Base-by-base conservation (phyloP, 2,329 filamentous ascomycete species). In the Colletotrichum sp. region DNA sequence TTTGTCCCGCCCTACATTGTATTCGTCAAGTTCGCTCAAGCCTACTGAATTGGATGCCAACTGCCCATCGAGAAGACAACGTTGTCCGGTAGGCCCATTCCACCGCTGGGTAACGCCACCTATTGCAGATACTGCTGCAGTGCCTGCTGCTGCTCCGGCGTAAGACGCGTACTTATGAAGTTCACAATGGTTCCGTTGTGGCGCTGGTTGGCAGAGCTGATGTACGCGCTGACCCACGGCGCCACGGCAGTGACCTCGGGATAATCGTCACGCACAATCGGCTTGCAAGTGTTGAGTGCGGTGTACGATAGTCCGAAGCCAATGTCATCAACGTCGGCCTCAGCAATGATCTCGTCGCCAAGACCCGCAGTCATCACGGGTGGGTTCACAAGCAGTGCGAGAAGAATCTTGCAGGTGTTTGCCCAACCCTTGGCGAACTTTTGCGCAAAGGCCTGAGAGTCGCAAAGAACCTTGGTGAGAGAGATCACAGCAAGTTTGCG, bases 291-390 rank as follows among this genome's bases (percentile, higher is more conserved):
- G 86, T 96, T 98, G 77, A 99, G 90, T 36, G 95, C 93, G 1
- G 97, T 98, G 85, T 98, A 99, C 10, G 96, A 96, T 78, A 98
- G 93, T 30, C 97, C 97, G 81, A 99, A 99, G 32, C 95, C 94
- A 79, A 98, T 93, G 83, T 99, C 97, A 80, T 99, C 97, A 30
- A 98, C 94, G 80, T 98, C 96, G 5, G 95, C 93, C 82, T 98
- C 97, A 13, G 92, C 91, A 77, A 98, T 93, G 66, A 95, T 87
- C 79, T 97, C 95, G 78, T 95, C 93, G 73, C 93, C 93, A 43
- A 90, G 87, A 2, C 93, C 91, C 18, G 88, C 86, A 8, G 90
- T 86, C 6, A 96, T 91, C 43, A 87, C 86, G 3, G 96, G 96
- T 30, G 96, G 95, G 84, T 98, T 97, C 82, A 96, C 94, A 9